Evolutionary conservation across 495 filamentous ascomycete genomes (phyloP).

Genomic region (Tuber melanosporum): DNA sequence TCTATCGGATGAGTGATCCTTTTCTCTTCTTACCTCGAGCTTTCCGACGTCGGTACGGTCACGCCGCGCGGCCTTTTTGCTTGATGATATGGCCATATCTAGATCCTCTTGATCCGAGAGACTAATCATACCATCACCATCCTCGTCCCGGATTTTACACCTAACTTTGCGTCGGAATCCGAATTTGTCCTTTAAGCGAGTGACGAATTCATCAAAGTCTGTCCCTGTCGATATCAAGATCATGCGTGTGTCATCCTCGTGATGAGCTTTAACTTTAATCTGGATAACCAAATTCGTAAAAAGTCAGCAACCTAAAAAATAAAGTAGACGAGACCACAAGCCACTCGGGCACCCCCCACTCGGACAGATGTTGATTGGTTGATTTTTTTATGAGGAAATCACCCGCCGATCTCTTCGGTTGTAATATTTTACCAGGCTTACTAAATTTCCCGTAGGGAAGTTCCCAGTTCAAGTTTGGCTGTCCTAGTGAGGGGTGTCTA

Average conservation of each 20-base stretch:
- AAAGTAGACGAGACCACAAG: background rate
- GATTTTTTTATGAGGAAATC: background rate
- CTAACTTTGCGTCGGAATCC: conserved; percentile 62
- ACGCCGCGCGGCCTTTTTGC: conserved; percentile 61
- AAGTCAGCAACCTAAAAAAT: conserved; percentile 3
- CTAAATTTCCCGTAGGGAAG: background rate
- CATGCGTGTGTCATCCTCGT: conserved; percentile 85
- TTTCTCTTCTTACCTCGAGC: conserved; percentile 68
- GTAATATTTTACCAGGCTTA: background rate
- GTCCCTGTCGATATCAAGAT: conserved; percentile 72
- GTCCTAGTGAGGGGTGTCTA: background rate
- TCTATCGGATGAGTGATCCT: background rate
- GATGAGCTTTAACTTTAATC: conserved; percentile 88
- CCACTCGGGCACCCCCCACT: background rate
- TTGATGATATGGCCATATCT: conserved; percentile 67
- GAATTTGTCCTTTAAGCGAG: conserved; percentile 77
- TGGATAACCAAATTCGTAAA: conserved; percentile 31
- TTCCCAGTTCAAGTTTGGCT: background rate
- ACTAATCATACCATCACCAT: conserved; percentile 89
- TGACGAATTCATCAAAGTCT: conserved; percentile 68
- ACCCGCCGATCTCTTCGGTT: background rate
- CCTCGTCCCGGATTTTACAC: conserved; percentile 78
- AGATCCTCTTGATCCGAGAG: conserved; percentile 95
- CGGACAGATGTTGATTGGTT: background rate
- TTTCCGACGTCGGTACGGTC: conserved; percentile 81